These are phyloP conservation scores for Suillus cothurnatus DNA, from an alignment of 768 basidiomycete genomes.

Conservation along the genomic window DNA sequence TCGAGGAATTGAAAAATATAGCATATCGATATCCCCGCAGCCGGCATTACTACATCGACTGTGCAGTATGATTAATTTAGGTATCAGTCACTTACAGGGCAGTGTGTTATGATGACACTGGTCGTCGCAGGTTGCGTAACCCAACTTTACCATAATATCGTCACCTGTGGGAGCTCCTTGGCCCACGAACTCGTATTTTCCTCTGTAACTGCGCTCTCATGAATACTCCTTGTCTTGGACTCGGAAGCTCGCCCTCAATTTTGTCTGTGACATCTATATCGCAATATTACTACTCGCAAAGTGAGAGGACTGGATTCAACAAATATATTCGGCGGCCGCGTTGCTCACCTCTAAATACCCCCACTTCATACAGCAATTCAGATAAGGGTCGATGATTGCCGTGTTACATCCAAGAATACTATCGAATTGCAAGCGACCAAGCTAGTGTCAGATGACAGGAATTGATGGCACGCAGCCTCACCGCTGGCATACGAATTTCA, in stretches of 20 bases:
- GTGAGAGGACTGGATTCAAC: background rate
- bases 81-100: background rate
- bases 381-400: background rate
- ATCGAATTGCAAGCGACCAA: background rate
- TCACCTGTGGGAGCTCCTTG: background rate
- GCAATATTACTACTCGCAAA: background rate
- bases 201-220: background rate
- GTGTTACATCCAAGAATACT: background rate
- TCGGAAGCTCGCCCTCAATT: background rate
- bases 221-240: background rate
- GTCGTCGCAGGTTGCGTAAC: background rate
- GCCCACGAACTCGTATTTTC: background rate
- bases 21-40: background rate
- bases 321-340: background rate
- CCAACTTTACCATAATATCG: background rate
- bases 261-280: background rate
- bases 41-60: background rate
- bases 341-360: background rate
- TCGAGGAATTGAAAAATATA: background rate
- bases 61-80: background rate
- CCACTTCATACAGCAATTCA: background rate
- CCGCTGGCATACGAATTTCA: background rate
- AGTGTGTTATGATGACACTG: background rate
- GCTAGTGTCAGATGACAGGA: background rate
- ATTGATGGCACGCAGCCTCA: background rate